Evolutionary conservation across 768 basidiomycete species (phyloP).

Genomic region (Chalciporus chontae): DNA sequence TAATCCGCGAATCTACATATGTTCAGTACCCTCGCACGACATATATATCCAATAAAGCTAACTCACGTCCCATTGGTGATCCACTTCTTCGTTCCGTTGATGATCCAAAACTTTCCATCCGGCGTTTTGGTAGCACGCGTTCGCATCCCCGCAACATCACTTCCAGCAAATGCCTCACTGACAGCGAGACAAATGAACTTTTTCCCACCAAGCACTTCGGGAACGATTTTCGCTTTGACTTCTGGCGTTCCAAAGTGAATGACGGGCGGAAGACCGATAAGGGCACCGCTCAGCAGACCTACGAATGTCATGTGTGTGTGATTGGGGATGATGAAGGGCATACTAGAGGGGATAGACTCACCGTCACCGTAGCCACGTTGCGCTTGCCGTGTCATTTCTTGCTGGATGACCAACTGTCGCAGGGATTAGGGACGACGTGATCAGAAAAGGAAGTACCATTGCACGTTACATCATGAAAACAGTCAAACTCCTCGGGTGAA

Average conservation of each 20-base stretch:
- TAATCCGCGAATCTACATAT: background rate
- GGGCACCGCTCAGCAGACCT: conserved; percentile 65
- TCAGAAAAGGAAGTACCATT: background rate
- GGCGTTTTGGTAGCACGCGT: conserved; percentile 76
- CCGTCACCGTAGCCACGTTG: conserved; percentile 83
- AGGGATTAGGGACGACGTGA: background rate
- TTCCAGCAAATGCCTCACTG: conserved; percentile 84
- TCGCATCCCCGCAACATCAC: conserved; percentile 76
- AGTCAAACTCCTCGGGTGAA: conserved; percentile 54
- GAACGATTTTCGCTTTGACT: conserved; percentile 53
- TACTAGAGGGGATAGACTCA: conserved; percentile 14
- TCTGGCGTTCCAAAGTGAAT: conserved; percentile 74
- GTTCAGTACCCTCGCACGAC: background rate
- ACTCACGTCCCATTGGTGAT: conserved; percentile 73
- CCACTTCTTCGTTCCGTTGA: conserved; percentile 86
- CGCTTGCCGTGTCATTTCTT: conserved; percentile 69
- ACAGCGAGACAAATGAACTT: conserved; percentile 88
- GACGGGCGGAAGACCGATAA: conserved; percentile 83
- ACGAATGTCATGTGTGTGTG: background rate
- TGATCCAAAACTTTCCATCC: conserved; percentile 81
- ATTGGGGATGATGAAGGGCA: background rate
- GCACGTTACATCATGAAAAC: conserved; percentile 72
- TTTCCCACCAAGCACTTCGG: conserved; percentile 68
- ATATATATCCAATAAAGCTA: background rate
- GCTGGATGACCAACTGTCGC: conserved; percentile 64